These are phyloP conservation scores for Blastobotrys americana DNA, from an alignment of 805 yeast genomes.

Conservation along the genomic window DNA sequence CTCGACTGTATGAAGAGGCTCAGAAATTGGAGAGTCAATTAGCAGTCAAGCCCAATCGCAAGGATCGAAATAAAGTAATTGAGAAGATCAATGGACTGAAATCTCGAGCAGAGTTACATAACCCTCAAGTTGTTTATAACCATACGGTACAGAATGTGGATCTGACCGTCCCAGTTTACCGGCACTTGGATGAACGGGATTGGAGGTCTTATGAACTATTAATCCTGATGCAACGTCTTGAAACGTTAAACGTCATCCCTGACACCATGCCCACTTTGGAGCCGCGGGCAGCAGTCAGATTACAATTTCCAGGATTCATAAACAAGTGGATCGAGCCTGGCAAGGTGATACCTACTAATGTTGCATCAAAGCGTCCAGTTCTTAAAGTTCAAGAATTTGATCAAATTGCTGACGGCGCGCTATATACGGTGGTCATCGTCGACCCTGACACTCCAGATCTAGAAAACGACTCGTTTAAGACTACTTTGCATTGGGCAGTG, in stretches of 20 bases:
- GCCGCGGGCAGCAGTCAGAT: constrained; percentile 67
- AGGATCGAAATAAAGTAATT: constrained; percentile 20
- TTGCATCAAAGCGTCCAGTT: constrained; percentile 69
- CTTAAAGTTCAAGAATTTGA: constrained; percentile 70
- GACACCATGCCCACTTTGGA: constrained; percentile 87
- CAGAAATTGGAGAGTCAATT: constrained; percentile 31
- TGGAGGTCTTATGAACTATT: constrained; percentile 70
- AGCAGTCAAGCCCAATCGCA: constrained; percentile 17
- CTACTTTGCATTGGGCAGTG: constrained; percentile 73
- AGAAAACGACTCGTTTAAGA: constrained; percentile 55
- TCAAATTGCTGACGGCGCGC: constrained; percentile 37
- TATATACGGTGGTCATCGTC: constrained; percentile 72
- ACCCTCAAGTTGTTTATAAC: constrained; percentile 82
- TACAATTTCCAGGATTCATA: constrained; percentile 63
- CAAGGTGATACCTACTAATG: constrained; percentile 58
- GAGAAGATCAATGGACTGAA: constrained; percentile 29
- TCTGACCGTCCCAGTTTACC: constrained; percentile 69
- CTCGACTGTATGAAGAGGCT: constrained; percentile 37
- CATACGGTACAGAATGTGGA: constrained; percentile 48
- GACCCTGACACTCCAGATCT: constrained; percentile 90
- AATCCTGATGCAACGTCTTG: constrained; percentile 87
- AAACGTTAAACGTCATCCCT: constrained; percentile 77
- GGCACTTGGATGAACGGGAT: constrained; percentile 55
- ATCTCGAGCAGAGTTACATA: constrained; percentile 59
- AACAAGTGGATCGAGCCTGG: constrained; percentile 76